Evolutionary conservation across 2,329 filamentous ascomycete species (phyloP).

Genomic region (Hawksworthiomyces lignivorus): DNA sequence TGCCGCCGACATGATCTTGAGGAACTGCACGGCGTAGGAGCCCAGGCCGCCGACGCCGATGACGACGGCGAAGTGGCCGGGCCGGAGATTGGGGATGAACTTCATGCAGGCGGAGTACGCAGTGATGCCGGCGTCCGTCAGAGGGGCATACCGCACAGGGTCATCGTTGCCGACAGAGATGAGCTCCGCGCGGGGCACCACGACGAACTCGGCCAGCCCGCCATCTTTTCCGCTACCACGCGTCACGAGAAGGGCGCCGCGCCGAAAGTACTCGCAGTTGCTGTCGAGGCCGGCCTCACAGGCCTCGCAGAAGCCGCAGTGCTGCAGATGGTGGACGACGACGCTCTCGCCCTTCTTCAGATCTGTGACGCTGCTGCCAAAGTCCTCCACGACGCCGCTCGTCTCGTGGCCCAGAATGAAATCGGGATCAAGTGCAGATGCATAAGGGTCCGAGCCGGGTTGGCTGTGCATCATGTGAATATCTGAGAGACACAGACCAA

Average conservation of each 20-base stretch:
- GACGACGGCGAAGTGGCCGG: not conserved
- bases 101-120: slow-evolving; percentile 6
- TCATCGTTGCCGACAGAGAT: slow-evolving; percentile 1
- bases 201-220: slow-evolving; percentile 2
- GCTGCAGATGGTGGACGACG: slow-evolving; percentile 2
- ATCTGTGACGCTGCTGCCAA: not conserved
- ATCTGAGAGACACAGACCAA: slow-evolving; percentile 1
- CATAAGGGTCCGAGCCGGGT: slow-evolving; percentile 1
- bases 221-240: slow-evolving; percentile 2
- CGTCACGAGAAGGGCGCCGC: not conserved
- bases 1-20: slow-evolving; percentile 5
- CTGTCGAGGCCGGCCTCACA: slow-evolving; percentile 3
- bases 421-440: not conserved
- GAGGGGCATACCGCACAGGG: slow-evolving; percentile 1
- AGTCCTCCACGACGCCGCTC: slow-evolving; percentile 1
- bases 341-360: slow-evolving; percentile 1
- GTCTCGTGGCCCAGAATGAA: slow-evolving; percentile 4
- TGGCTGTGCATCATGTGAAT: slow-evolving; percentile 5
- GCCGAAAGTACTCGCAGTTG: not conserved
- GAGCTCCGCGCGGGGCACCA: slow-evolving; percentile 4
- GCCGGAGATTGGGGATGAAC: slow-evolving; percentile 4
- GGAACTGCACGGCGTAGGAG: slow-evolving; percentile 4
- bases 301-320: slow-evolving; percentile 4
- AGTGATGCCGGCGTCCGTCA: slow-evolving; percentile 7
- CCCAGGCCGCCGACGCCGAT: slow-evolving; percentile 3